These are phyloP conservation scores for Tetrahymena thermophila DNA, from an alignment of 73 alveolate genomes.

Conservation along the genomic window DNA sequence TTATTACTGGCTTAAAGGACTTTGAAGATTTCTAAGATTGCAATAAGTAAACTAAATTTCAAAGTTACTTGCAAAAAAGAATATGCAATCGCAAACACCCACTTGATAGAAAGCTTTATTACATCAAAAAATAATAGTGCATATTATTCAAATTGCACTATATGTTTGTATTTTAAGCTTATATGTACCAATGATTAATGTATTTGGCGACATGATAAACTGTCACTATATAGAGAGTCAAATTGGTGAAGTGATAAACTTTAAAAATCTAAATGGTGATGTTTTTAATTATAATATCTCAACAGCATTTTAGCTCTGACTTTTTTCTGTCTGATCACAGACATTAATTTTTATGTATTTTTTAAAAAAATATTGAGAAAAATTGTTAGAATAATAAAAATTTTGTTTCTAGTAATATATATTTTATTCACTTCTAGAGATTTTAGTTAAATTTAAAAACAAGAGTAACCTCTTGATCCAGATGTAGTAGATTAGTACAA, in stretches of 20 bases:
- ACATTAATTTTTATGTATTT: neutral
- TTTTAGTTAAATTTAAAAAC: neutral
- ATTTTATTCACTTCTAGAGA: neutral
- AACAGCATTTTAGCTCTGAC: neutral
- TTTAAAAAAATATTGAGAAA: neutral
- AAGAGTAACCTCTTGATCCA: neutral
- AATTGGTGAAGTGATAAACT: no score
- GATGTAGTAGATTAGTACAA: neutral
- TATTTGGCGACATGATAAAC: neutral
- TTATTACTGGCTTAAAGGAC: neutral
- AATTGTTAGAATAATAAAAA: neutral
- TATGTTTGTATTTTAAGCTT: neutral
- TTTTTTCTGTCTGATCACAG: neutral
- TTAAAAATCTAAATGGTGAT: neutral
- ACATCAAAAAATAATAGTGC: no score
- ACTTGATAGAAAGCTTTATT: neutral
- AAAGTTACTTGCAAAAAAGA: no score
- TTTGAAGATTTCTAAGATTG: neutral
- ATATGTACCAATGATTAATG: neutral
- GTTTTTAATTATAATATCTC: neutral
- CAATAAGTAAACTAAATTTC: neutral
- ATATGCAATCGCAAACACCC: neutral
- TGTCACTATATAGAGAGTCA: neutral
- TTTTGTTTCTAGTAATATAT: no score
- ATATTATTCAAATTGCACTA: neutral